Percentiles rank a stretch among this genome's conserved stretches.
phyloP scores from a whole-genome alignment of 371 early-diverging fungal genomes.

The Rhizopus stolonifer region DNA sequence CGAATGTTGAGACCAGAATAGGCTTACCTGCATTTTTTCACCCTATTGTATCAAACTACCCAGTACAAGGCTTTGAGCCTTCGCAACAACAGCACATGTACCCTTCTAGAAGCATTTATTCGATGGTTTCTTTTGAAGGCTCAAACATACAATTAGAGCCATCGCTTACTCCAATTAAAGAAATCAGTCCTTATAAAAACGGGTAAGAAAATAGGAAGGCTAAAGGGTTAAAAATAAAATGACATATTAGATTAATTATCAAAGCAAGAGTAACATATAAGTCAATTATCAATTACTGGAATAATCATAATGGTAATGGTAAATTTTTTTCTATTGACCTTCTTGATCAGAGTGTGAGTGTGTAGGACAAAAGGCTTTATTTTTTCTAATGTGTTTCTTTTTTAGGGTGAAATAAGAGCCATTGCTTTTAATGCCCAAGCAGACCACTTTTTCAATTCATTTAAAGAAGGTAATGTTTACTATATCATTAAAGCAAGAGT shows the following conservation, averaged over 20 bases:
- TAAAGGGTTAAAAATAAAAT: too few species aligned
- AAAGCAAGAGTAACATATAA: conserved; percentile 85
- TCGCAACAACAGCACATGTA: too few species aligned
- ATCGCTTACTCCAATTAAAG: conserved; percentile 54
- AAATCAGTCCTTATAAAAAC: conserved; percentile 77
- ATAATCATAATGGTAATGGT: conserved; percentile 80
- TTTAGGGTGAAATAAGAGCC: conserved; percentile 86
- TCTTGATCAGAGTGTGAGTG: conserved; percentile 74
- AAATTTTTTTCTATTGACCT: conserved; percentile 88
- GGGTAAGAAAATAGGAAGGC: conserved; percentile 34
- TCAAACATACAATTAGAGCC: conserved; percentile 52
- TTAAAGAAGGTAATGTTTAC: conserved; percentile 83
- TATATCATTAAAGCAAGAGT: conserved; percentile 83
- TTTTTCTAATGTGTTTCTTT: background rate
- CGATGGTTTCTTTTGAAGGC: conserved; percentile 46
- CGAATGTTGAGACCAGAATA: conserved; percentile 35
- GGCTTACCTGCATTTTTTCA: conserved; percentile 45
- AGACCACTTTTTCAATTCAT: conserved; percentile 65
- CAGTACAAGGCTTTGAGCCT: too few species aligned
- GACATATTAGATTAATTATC: conserved; percentile 81
- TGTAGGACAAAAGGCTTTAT: background rate
- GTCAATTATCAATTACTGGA: conserved; percentile 79
- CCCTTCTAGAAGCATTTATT: conserved; percentile 38
- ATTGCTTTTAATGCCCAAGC: conserved; percentile 88
- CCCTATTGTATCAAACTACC: background rate